Evolutionary conservation across 352 stramenopile genomes (phyloP).

Genomic region (Albugo candida): DNA sequence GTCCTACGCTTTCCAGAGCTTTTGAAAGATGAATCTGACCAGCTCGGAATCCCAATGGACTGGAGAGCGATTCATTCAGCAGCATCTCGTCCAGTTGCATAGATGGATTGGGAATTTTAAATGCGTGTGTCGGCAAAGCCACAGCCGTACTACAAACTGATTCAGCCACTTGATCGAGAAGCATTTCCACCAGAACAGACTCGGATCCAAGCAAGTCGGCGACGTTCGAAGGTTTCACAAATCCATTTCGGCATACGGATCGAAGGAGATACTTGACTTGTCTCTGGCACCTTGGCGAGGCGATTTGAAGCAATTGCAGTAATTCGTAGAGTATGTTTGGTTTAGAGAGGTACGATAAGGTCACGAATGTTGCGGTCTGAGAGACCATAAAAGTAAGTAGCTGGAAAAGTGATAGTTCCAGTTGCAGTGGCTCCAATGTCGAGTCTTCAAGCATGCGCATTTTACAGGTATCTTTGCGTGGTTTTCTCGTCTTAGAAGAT

Average conservation of each 20-base stretch:
- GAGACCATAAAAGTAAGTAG: constrained; percentile 66
- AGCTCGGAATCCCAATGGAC: constrained; percentile 57
- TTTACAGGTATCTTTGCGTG: neutral
- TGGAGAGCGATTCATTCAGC: constrained; percentile 58
- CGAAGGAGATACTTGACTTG: constrained; percentile 66
- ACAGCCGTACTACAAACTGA: constrained; percentile 62
- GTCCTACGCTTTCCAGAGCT: constrained; percentile 63
- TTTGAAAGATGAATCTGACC: constrained; percentile 60
- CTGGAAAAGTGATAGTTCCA: constrained; percentile 50
- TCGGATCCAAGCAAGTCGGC: constrained; percentile 56
- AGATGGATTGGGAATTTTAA: constrained; percentile 15
- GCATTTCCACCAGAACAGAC: constrained; percentile 57
- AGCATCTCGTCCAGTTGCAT: constrained; percentile 3
- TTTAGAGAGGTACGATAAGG: constrained; percentile 34
- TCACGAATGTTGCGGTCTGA: constrained; percentile 39
- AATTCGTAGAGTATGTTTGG: constrained; percentile 46
- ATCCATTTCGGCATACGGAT: constrained; percentile 43
- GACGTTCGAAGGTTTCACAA: constrained; percentile 40
- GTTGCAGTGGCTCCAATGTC: constrained; percentile 45
- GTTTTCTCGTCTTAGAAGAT: constrained; percentile 17
- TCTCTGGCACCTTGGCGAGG: constrained; percentile 57
- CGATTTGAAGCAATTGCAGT: constrained; percentile 52
- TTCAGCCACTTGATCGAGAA: constrained; percentile 75
- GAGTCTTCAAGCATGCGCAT: neutral
- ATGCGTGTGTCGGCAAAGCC: constrained; percentile 30